Evolutionary conservation across 192 early-diverging fungal genomes (phyloP), one percentile per base, ranked within the genome.

Genomic region (Lobosporangium transversale): DNA sequence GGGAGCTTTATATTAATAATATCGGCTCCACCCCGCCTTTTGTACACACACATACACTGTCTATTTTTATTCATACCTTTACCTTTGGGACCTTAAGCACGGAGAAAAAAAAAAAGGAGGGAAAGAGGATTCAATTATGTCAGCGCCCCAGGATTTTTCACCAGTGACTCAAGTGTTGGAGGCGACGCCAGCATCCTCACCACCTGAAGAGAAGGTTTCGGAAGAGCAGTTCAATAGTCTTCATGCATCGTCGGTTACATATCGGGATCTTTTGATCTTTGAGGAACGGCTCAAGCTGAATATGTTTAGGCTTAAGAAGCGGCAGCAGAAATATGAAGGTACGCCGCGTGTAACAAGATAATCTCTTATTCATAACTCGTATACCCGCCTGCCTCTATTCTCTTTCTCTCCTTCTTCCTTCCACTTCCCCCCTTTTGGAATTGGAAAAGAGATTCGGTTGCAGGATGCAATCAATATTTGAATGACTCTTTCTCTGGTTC

Each of bases 271-370:
- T 51, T 84, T 92, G 35, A 90, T 92, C 43, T 94, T 94, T 71
- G 92, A 94, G 57, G 92, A 94, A 70, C 80, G 92, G 40, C 81
- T 94, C 27, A 89, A 90, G 59, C 85, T 89, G 66, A 94, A 91
- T 79, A 84, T 91, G 78, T 79, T 84, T 10, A 80, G 88, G 30
- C 69, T 92, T 42, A 81, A 85, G 60, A 86, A 85, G 57, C 84
- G 90, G 40, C 88, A 90, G 61, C 88, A 86, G 57, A 94, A 90
- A 82, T 94, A 91, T 62, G 83, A 86, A 84, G 84, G 88, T 87
- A 82, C 17, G 23, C 26, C 47, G n/a, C n/a, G n/a, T n/a, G n/a
- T n/a, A n/a, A n/a, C n/a, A n/a, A n/a, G n/a, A n/a, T n/a, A n/a
- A n/a, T n/a, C n/a, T n/a, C n/a, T n/a, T n/a, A n/a, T n/a, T n/a